Base-by-base conservation (phyloP, 352 stramenopile genomes). In the Phytopythium ostracodes region DNA sequence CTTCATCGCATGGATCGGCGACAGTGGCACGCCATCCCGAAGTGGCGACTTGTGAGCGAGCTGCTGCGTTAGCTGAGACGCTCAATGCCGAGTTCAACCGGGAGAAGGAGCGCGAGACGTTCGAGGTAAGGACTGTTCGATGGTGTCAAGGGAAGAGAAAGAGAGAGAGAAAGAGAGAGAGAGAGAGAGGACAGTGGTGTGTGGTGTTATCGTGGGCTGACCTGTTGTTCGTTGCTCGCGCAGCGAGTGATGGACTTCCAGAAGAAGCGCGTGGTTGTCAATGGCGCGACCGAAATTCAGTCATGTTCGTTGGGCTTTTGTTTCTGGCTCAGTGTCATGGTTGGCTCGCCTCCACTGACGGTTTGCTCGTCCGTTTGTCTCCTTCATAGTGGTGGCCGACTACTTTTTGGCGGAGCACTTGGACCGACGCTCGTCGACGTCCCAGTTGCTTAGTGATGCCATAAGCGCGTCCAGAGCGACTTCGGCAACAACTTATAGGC, bases 211-310 rank as follows among this genome's bases (percentile, higher is more conserved):
- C n/a, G n/a, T n/a, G n/a, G n/a, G 8, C 44, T 51, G 15, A 57
- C 10, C 18, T 20, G 15, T 4, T 7, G 25, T 11, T 9, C 11
- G 17, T 43, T 53, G 25, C 18, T 55, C 12, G 36, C 15, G 15
- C 33, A 81, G 63, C 75, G 79, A 62, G 63, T 88, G 24, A 29
- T 69, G 31, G 65, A 65, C 25, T 90, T 90, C 51, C 70, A 81
- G 27, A 56, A 62, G 22, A 79, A 76, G 25, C 65, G 72, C 47
- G 58, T 80, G 10, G 61, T 43, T 5, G 70, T 84, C n/a, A 62
- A 73, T 24, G 68, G 66, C 25, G 53, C 61, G 38, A 51, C 31
- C 29, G 20, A 66, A 25, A 81, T 86, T 55, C 67, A 76, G 67
- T 70, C 68, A 64, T 72, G 73, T 51, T 51, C 22, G 44, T 51